Base-by-base conservation (phyloP, 2,329 filamentous ascomycete genomes). In the Tolypocladium endophyticum region DNA sequence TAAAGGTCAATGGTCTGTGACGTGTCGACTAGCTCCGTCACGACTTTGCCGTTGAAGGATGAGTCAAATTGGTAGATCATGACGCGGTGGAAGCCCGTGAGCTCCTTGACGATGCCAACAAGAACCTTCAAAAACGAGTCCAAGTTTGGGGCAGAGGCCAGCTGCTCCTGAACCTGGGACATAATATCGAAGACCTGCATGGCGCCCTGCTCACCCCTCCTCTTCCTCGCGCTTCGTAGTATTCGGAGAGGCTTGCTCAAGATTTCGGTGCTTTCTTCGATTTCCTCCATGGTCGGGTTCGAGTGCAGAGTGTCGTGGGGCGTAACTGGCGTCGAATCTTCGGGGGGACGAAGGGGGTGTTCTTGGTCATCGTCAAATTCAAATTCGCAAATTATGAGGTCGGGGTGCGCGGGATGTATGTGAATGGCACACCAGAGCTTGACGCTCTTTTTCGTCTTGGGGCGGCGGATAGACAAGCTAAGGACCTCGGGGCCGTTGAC, bases 121-220 rank as follows among this genome's bases (percentile, higher is more conserved):
- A 94, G 74, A 7, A 92, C 86, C 66, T 94, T 93, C 43, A 96
- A 76, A 61, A 96, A 90, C 1, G 72, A 79, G 1, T 91, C 86
- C 0, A 96, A 76, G 61, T 81, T 87, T 0, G 85, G 79, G 1
- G 91, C 89, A 33, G 85, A 82, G 5, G 89, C 83, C 16, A 96
- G 77, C 70, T 96, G 92, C 66, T 96, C 90, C 70, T 96, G 91
- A 0, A 96, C 88, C 70, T 96, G 92, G 1, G 89, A 90, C 83
- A 96, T 89, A 64, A 96, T 92, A 71, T 91, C 92, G 72, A 95
- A 95, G 1, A 94, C 89, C 66, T 95, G 88, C 86, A 94, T 94
- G 0, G 89, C 89, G 6, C 88, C 88, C 54, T 90, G 88, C 68
- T 94, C 89, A 7, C 89, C 89, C 64, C 85, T 84, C 56, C 87